Evolutionary conservation across 352 stramenopile genomes (phyloP), one percentile per base, ranked within the genome.

Genomic region (Phytophthora pisi): DNA sequence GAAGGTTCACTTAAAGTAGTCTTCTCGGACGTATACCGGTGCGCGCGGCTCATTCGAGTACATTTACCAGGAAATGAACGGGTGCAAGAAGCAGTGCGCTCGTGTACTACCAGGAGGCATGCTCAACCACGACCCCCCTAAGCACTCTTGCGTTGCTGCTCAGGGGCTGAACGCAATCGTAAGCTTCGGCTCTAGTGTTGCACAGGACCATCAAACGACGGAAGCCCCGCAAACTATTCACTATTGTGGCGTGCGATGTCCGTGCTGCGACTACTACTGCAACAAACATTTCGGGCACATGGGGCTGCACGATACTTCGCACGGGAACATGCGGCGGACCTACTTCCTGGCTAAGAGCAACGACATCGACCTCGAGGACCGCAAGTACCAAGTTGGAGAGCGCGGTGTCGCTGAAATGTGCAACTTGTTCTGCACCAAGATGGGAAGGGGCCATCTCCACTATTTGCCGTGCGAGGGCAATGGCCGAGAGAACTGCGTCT

Each of bases 271-370:
- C 51, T 91, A 91, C 54, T 90, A 87, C 50, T 91, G 84, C 68
- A 71, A 81, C 10, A 88, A 86, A 75, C 18, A 72, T 68, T 52
- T 70, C 47, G 84, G 79, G 1, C 81, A 93, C 64, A 54, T 68
- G 4, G 79, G 71, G 1, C 18, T 82, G 3, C 82, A 93, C 57
- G 70, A 64, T 7, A 90, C 82, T 1, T 80, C 72, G 0, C 84
- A 91, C 18, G 82, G 81, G 5, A 93, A 93, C 66, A 93, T 91
- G 82, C 69, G 66, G 24, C 78, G 88, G 52, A 91, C 76, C 5
- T 86, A 82, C 50, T 91, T 91, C 38, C 23, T 89, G 9, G 78
- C 79, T 0, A 83, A 91, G 43, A 62, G 63, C 1, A 58, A 70
- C 0, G 68, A 87, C 3, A 81, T 93, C 5, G 82, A 91, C 38